Percentiles rank a stretch among this genome's conserved stretches.
Evolutionary conservation across 768 basidiomycete genomes (phyloP).

Genomic region (Suillus paluster): DNA sequence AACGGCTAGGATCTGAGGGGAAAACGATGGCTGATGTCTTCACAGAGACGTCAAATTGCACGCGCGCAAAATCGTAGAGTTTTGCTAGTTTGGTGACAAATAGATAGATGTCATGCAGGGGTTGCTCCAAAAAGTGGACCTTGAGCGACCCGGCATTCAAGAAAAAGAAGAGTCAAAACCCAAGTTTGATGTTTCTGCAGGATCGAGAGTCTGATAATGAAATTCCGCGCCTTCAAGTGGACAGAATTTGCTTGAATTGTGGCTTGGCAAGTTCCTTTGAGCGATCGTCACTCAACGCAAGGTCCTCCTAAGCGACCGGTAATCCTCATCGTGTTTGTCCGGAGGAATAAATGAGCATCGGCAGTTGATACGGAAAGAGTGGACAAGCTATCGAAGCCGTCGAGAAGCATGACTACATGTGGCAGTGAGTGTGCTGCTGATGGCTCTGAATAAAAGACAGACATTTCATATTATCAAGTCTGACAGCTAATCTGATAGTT

Average conservation of each 20-base stretch:
- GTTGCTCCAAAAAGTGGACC: constrained; percentile 85
- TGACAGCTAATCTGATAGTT: constrained; percentile 82
- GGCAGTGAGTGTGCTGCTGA: constrained; percentile 15
- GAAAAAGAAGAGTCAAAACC: constrained; percentile 85
- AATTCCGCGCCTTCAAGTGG: constrained; percentile 97
- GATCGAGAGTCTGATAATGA: constrained; percentile 89
- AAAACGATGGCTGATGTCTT: constrained; percentile 92
- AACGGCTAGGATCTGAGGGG: constrained; percentile 66
- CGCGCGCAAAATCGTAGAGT: constrained; percentile 92
- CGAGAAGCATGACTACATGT: constrained; percentile 71
- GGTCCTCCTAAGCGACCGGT: constrained; percentile 81
- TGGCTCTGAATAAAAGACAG: constrained; percentile 20
- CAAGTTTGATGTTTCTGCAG: constrained; percentile 64
- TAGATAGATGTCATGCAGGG: constrained; percentile 85
- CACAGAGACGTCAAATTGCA: constrained; percentile 90
- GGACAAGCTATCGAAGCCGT: constrained; percentile 71
- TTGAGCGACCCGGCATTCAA: constrained; percentile 86
- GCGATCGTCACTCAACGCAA: constrained; percentile 81
- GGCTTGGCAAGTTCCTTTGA: constrained; percentile 51
- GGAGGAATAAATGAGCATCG: constrained; percentile 77
- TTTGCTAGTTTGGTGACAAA: constrained; percentile 86
- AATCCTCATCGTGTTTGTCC: constrained; percentile 73
- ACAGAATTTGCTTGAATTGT: constrained; percentile 83
- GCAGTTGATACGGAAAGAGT: constrained; percentile 92
- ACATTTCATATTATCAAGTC: constrained; percentile 86